These are phyloP conservation scores for Nicotiana paniculata DNA, from an alignment of 257 asterid species.

Conservation along the genomic window DNA sequence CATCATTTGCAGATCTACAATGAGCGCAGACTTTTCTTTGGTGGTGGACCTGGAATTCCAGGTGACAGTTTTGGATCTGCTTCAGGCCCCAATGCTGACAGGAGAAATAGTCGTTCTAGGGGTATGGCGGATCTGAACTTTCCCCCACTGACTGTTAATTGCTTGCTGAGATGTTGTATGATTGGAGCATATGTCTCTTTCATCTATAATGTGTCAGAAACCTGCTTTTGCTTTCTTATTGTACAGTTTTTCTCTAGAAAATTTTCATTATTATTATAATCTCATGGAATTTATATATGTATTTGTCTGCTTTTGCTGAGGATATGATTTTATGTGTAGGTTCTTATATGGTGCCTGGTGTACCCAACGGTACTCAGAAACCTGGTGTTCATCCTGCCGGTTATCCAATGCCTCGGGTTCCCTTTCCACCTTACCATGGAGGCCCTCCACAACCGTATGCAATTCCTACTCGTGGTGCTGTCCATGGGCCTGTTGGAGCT, in stretches of 20 bases:
- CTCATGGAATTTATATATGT: not conserved
- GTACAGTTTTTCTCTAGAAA: not conserved
- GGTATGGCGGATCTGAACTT: conserved; percentile 33
- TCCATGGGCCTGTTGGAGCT: conserved; percentile 93
- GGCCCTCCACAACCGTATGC: conserved; percentile 95
- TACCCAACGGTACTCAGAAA: conserved; percentile 77
- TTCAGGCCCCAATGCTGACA: conserved; percentile 58
- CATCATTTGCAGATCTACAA: conserved; percentile 60
- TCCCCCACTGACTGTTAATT: not conserved
- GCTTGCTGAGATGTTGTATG: not conserved
- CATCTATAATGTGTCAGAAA: not conserved
- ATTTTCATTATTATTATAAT: not conserved
- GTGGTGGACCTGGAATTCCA: conserved; percentile 85
- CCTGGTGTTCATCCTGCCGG: conserved; percentile 76
- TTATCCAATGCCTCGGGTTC: conserved; percentile 76
- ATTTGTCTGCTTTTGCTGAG: not conserved
- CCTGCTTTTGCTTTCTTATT: not conserved
- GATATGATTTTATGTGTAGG: not conserved
- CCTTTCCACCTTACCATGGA: conserved; percentile 77
- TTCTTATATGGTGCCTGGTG: conserved; percentile 63
- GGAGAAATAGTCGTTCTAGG: conserved; percentile 84
- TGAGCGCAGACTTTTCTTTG: conserved; percentile 80
- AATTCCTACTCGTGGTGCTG: conserved; percentile 90
- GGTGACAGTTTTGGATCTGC: conserved; percentile 67
- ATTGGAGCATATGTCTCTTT: not conserved